Evolutionary conservation across 805 yeast genomes (phyloP), one percentile per base, ranked within the genome.

Genomic region (Candida sonorensis): DNA sequence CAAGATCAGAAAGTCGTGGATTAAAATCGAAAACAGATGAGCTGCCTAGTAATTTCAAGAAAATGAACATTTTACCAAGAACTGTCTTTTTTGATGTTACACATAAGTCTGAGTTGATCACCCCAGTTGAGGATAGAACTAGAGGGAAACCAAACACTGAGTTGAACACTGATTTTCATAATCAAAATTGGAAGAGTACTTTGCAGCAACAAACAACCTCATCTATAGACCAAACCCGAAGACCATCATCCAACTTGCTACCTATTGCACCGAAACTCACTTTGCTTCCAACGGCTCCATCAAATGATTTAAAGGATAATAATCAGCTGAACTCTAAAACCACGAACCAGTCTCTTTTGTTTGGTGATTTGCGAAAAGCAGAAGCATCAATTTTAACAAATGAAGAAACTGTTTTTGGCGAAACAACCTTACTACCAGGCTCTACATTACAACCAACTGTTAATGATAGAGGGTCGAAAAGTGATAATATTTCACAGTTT

Each of bases 71-170:
- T 0, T 53, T 65, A 33, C 78, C 79, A 2, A 59, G 69, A 31
- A 73, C 65, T 28, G 68, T 74, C 2, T 74, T 75, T 45, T 67
- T 73, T 36, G 77, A 71, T 40, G 60, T 57, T 14, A 38, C 35
- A 3, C 53, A 57, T 39, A 44, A 44, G 33, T 44, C 59, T 15
- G 51, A 48, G 21, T 26, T 47, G 7, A 35, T 46, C 23, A 40
- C 36, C 16, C 34, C 23, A 8, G 26, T 9, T 19, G 13, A n/a
- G n/a, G n/a, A n/a, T n/a, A n/a, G n/a, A n/a, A n/a, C n/a, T n/a
- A n/a, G n/a, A n/a, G n/a, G n/a, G n/a, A n/a, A n/a, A n/a, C n/a
- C n/a, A n/a, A n/a, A n/a, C n/a, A n/a, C n/a, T n/a, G n/a, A n/a
- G n/a, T n/a, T n/a, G n/a, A n/a, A n/a, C n/a, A n/a, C n/a, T n/a